phyloP scores from a whole-genome alignment of 2,329 filamentous ascomycete species.

The Paecilomyces sp. region DNA sequence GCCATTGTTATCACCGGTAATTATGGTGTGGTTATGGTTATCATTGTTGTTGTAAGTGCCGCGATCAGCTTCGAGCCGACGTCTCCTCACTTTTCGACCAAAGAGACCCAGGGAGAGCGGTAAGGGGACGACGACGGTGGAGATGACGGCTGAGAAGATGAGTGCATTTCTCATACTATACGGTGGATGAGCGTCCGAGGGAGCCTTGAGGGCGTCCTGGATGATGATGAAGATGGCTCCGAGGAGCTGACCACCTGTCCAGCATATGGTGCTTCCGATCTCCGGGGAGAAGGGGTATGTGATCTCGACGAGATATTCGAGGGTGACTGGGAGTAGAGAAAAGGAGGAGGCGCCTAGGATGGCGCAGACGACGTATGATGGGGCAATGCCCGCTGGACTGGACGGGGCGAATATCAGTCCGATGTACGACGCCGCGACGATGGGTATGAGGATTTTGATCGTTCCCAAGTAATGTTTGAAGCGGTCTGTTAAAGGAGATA shows the following conservation, averaged over 20 bases:
- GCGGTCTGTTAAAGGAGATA: constrained; percentile 75
- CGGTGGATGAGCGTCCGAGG: constrained; percentile 49
- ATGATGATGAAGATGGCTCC: constrained; percentile 80
- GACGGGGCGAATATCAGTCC: constrained; percentile 73
- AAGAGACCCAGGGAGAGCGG: constrained; percentile 65
- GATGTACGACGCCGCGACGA: constrained; percentile 68
- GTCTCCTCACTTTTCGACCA: constrained; percentile 43
- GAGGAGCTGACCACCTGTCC: constrained; percentile 78
- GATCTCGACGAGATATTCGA: constrained; percentile 83
- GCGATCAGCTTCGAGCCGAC: constrained; percentile 34
- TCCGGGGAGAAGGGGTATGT: constrained; percentile 83
- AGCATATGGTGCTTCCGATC: constrained; percentile 73
- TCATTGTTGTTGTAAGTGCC: neutral
- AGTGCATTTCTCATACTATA: constrained; percentile 67
- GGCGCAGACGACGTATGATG: constrained; percentile 68
- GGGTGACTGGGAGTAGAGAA: constrained; percentile 69
- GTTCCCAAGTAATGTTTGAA: constrained; percentile 70
- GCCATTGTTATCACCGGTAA: neutral
- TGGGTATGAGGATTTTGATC: constrained; percentile 66
- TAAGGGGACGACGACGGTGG: constrained; percentile 56
- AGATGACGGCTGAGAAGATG: constrained; percentile 71
- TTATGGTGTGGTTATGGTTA: neutral
- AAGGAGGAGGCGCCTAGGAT: constrained; percentile 76
- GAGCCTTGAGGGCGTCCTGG: constrained; percentile 62
- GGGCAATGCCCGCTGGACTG: constrained; percentile 39